A percentile compares a stretch with the other conserved stretches of the same genome.
Evolutionary conservation across 192 early-diverging fungal species (phyloP).

Genomic region (Mortierella hygrophila): DNA sequence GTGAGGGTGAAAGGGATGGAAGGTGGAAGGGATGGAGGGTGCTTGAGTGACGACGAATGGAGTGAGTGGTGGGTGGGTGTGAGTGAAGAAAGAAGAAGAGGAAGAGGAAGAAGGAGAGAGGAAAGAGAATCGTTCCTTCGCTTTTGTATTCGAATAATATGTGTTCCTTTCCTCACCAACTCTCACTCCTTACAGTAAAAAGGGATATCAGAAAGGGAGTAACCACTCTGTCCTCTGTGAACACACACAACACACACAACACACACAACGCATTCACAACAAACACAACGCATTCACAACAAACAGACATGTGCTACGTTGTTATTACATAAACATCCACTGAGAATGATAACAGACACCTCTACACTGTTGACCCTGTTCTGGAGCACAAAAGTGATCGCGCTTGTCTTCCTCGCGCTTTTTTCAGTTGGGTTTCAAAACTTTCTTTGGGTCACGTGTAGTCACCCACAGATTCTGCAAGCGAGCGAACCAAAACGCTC

Average conservation of each 20-base stretch:
- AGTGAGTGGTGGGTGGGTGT: neutral
- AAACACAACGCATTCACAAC: no score
- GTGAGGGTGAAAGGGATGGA: neutral
- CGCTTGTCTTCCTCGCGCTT: neutral
- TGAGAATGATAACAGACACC: neutral
- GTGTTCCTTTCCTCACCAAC: neutral
- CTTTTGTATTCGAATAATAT: neutral
- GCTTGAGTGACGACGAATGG: neutral
- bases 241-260: no score
- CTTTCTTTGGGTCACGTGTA: constrained; percentile 1
- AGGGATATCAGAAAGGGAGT: neutral
- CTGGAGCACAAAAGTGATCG: neutral
- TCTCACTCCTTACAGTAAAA: neutral
- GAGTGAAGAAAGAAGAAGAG: neutral
- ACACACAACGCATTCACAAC: no score
- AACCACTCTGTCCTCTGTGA: no score
- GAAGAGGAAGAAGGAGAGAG: neutral
- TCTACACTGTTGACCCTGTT: neutral
- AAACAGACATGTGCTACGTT: no score
- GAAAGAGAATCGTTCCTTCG: neutral
- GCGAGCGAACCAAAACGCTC: neutral
- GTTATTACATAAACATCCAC: no score
- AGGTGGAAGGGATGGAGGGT: neutral
- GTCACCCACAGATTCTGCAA: neutral
- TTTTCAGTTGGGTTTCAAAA: neutral